Evolutionary conservation across 768 basidiomycete species (phyloP).

Genomic region (Psilocybe azurescens): DNA sequence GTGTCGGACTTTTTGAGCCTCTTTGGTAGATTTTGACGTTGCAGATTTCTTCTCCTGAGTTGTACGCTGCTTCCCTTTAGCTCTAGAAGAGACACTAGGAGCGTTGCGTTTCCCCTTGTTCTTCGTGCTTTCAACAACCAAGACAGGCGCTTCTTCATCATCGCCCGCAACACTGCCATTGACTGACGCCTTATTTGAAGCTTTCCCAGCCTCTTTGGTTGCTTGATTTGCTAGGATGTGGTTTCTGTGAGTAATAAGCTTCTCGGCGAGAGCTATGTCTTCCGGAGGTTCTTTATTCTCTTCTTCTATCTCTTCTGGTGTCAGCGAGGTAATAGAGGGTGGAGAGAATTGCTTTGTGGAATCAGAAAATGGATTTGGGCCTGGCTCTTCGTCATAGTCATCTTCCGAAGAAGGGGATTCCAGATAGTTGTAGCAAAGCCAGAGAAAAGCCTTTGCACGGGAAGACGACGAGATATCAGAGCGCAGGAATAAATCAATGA

Average conservation of each 20-base stretch:
- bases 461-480: conserved; percentile 71
- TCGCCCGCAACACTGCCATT: conserved; percentile 30
- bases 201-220: conserved; percentile 26
- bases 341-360: conserved; percentile 37
- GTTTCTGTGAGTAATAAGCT: conserved; percentile 44
- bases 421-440: conserved; percentile 83
- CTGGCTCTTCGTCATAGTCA: conserved; percentile 43
- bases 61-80: conserved; percentile 31
- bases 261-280: conserved; percentile 42
- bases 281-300: conserved; percentile 56
- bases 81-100: conserved; percentile 19
- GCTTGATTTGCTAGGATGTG: conserved; percentile 36
- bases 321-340: conserved; percentile 44
- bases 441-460: conserved; percentile 83
- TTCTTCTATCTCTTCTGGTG: conserved; percentile 39
- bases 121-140: conserved; percentile 24
- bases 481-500: conserved; percentile 84
- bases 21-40: conserved; percentile 5
- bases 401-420: conserved; percentile 50
- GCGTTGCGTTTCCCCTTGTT: conserved; percentile 26
- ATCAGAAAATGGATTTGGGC: conserved; percentile 67
- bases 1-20: conserved; percentile 18
- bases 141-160: conserved; percentile 17
- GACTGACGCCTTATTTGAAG: conserved; percentile 21
- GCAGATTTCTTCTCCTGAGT: conserved; percentile 26